phyloP scores from a whole-genome alignment of 106 monocot genomes.

The Narthecium ossifragum region DNA sequence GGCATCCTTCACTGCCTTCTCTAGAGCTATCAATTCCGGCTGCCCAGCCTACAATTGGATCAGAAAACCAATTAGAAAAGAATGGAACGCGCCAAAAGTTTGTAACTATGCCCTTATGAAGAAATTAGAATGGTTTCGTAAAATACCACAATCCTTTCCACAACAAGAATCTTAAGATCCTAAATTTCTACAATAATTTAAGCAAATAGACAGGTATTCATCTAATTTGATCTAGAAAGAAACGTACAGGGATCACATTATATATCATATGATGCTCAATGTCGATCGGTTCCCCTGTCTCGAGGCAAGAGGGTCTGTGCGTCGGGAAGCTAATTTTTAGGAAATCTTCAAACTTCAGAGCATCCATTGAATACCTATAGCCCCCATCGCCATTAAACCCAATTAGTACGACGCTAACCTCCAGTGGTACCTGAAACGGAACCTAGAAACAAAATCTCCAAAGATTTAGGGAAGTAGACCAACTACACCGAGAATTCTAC shows the following conservation, averaged over 20 bases:
- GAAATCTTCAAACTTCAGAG: conserved; percentile 67
- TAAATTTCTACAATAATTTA: too few species aligned
- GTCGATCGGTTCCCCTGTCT: conserved; percentile 94
- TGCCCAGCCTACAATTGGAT: conserved; percentile 67
- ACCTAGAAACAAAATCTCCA: too few species aligned
- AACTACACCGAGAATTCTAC: too few species aligned
- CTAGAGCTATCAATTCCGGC: conserved; percentile 79
- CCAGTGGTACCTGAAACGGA: conserved; percentile 97
- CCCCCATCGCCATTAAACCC: conserved; percentile 89
- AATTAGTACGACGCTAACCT: conserved; percentile 83
- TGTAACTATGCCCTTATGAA: too few species aligned
- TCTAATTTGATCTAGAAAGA: too few species aligned
- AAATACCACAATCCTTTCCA: too few species aligned
- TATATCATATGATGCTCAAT: conserved; percentile 95
- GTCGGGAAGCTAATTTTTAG: conserved; percentile 73
- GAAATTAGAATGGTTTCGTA: too few species aligned
- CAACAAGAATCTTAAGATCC: too few species aligned
- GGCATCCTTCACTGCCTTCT: conserved; percentile 74
- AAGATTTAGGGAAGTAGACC: too few species aligned
- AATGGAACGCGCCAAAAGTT: too few species aligned
- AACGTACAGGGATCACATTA: conserved; percentile 74
- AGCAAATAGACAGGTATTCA: too few species aligned
- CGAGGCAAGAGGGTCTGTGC: conserved; percentile 82
- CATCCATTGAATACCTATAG: conserved; percentile 66
- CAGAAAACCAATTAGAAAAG: too few species aligned